Percentiles rank a stretch among this genome's conserved stretches.
Evolutionary conservation across 2,329 filamentous ascomycete genomes (phyloP).

Genomic region (Ploettnerulaceae sp.): DNA sequence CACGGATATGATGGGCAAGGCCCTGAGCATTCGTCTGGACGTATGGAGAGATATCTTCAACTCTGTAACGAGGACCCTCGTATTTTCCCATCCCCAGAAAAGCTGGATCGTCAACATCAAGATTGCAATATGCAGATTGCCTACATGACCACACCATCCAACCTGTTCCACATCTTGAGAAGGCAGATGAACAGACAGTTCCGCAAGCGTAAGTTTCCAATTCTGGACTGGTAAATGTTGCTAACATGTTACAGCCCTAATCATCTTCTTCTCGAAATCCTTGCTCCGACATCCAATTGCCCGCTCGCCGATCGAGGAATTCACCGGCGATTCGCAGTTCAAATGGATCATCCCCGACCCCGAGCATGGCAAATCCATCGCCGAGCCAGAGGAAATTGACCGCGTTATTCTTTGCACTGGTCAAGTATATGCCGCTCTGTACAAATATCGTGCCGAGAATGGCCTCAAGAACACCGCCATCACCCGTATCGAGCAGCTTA

Average conservation of each 20-base stretch:
- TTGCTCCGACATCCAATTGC: conserved; percentile 90
- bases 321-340: conserved; percentile 88
- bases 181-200: conserved; percentile 99
- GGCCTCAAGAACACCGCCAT: conserved; percentile 87
- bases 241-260: conserved; percentile 56
- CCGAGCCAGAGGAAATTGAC: conserved; percentile 78
- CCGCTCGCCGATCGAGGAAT: conserved; percentile 85
- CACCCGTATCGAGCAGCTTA: conserved; percentile 93
- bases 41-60: conserved; percentile 95
- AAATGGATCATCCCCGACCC: conserved; percentile 93
- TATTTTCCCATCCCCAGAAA: conserved; percentile 81
- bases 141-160: conserved; percentile 94
- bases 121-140: conserved; percentile 99
- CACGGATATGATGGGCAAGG: conserved; percentile 98
- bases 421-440: conserved; percentile 85
- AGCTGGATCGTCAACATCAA: conserved; percentile 94
- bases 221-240: not conserved
- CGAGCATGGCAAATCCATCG: conserved; percentile 74
- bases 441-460: conserved; percentile 85
- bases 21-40: conserved; percentile 94
- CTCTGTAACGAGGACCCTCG: conserved; percentile 96
- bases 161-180: conserved; percentile 93
- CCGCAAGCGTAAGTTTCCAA: conserved; percentile 77
- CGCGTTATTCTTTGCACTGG: conserved; percentile 92
- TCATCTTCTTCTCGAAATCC: conserved; percentile 98